Evolutionary conservation across 2,329 filamentous ascomycete species (phyloP), one percentile per base, ranked within the genome.

Genomic region (Neofusicoccum laricinum): DNA sequence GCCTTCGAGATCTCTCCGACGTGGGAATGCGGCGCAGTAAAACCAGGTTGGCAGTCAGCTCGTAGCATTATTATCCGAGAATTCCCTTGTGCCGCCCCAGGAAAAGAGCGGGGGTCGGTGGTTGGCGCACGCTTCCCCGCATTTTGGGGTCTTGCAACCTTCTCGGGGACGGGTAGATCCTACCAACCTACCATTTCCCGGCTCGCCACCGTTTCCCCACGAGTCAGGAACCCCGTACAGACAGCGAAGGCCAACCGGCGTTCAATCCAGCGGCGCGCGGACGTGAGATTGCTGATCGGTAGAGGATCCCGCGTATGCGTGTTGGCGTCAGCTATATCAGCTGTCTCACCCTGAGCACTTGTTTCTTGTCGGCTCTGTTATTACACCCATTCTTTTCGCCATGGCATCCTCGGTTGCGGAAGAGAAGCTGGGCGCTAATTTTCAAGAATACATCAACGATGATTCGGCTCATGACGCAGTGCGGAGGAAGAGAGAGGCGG

Each of bases 401-500:
- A 61, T 61, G 58, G 3, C 43, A 12, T 46, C 57, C 57, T 48
- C 43, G 8, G 58, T 49, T 14, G 43, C 43, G 7, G 58, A 61
- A 1, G 58, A 61, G 21, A 61, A 61, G 14, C 32, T 49, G 14
- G 43, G 34, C 17, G 58, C 43, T 6, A 41, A 49, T 10, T 61
- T 15, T 17, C 43, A 30, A 15, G 51, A 57, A n/a, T 45, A 57
- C 10, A 14, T 21, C 36, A 30, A 71, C 40, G 70, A 72, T 66
- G 70, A 73, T 11, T 34, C 46, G 10, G 67, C 65, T 0, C 64
- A 66, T 0, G 41, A 17, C 4, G 32, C 71, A 12, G 68, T 70
- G 15, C 61, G 55, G 2, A 67, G 66, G 41, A 72, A 70, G 45
- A 69, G 68, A 32, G 72, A 76, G 45, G 70, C 69, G 30, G 69